Base-by-base conservation (phyloP, 2,329 filamentous ascomycete genomes). In the Didymella sp. region DNA sequence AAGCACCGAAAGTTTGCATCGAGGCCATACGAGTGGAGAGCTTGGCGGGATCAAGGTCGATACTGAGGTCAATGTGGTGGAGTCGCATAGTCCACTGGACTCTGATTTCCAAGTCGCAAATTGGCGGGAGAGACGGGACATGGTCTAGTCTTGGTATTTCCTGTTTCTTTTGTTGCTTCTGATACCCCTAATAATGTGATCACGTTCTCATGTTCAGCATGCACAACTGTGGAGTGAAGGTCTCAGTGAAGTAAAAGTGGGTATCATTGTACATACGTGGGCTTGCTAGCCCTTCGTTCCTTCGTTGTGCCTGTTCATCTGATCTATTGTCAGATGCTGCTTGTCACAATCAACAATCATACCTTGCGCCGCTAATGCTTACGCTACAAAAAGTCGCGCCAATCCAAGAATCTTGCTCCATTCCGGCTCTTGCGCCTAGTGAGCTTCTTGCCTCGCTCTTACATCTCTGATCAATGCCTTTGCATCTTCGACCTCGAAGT, bases 391-490 rank as follows among this genome's bases (percentile, higher is more conserved):
- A 7, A n/a, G 12, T 19, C 15, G 15, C 30, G 28, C 43, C 17
- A 19, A 30, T 30, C 25, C 17, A 19, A 43, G 19, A 2, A 43
- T 15, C 21, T 9, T 41, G 17, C 38, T n/a, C 15, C 22, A 25
- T 24, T 22, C 22, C 21, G 12, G 22, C 22, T 41, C 38, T 25
- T n/a, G 38, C 38, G 7, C 38, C 17, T 44, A 55, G 38, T 49
- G 37, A 12, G 51, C 28, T 12, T 49, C 51, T 15, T 55, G 51
- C 28, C 90, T 85, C 4, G 89, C 89, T 65, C 93, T 84, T 12
- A 96, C 88, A 75, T 98, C 94, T 59, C 92, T 85, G 60, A 96
- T 90, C 66, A 98, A 80, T 3, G 92, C 92, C 78, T 98, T 98
- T 25, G 95, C 95, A 76, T 99, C 95, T 21, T 55, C 51, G 2